Percentiles rank a stretch among this genome's conserved stretches.
Evolutionary conservation across 2,329 filamentous ascomycete species (phyloP).

Genomic region (Blastomyces parvus): DNA sequence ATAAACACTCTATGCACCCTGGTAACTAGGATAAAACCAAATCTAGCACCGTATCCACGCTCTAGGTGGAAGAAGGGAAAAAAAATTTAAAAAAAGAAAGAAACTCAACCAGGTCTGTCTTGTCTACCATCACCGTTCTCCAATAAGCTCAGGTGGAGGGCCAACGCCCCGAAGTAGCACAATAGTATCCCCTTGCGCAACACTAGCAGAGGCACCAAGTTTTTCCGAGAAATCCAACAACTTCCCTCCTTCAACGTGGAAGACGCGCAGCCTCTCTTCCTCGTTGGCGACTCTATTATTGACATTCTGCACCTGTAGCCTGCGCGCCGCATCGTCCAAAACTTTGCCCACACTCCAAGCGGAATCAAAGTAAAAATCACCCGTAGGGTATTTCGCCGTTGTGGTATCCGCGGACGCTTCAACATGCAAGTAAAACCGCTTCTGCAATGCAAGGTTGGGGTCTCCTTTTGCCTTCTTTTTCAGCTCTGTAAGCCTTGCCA

Average conservation of each 20-base stretch:
- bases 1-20: background rate
- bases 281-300: slow-evolving; percentile 38
- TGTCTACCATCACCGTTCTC: slow-evolving; percentile 40
- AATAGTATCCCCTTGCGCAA: slow-evolving; percentile 79
- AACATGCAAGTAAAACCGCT: slow-evolving; percentile 81
- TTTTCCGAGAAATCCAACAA: slow-evolving; percentile 83
- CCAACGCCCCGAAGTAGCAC: slow-evolving; percentile 80
- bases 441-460: slow-evolving; percentile 65
- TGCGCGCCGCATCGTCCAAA: slow-evolving; percentile 37
- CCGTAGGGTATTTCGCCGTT: slow-evolving; percentile 70
- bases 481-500: slow-evolving; percentile 63
- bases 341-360: slow-evolving; percentile 82
- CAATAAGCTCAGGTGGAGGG: slow-evolving; percentile 65
- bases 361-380: slow-evolving; percentile 67
- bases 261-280: slow-evolving; percentile 72
- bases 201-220: slow-evolving; percentile 51
- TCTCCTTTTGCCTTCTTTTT: slow-evolving; percentile 90
- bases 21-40: background rate
- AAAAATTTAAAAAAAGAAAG: background rate
- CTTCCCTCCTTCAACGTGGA: slow-evolving; percentile 83
- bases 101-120: background rate
- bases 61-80: too few species aligned
- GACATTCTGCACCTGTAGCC: slow-evolving; percentile 36
- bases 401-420: slow-evolving; percentile 84
- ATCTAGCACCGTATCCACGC: background rate